Percentiles rank a stretch among this genome's conserved stretches.
Evolutionary conservation across 139 green algal species (phyloP).

Genomic region (Limnomonas spitsbergensis): DNA sequence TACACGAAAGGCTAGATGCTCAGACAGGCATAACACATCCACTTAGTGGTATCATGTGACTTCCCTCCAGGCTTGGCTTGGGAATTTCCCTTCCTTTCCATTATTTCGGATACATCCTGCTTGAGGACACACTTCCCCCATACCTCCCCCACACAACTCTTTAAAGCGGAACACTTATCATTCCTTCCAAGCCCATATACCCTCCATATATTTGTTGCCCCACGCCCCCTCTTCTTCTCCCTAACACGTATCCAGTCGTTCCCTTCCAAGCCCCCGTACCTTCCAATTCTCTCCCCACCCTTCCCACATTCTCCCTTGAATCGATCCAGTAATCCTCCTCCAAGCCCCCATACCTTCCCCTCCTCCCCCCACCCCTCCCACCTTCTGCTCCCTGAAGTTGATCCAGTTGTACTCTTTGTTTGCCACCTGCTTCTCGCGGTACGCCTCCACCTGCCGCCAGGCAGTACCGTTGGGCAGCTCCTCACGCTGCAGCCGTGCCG

Average conservation of each 20-base stretch:
- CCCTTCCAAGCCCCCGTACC: not conserved
- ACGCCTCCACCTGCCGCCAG: constrained; percentile 48
- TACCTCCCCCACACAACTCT: too few relatives aligned
- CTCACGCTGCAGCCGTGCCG: constrained; percentile 28
- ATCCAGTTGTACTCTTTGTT: constrained; percentile 47
- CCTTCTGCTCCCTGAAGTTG: constrained; percentile 50
- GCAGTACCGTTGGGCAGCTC: constrained; percentile 39
- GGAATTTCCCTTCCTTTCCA: too few relatives aligned
- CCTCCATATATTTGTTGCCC: not conserved
- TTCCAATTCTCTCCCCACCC: not conserved
- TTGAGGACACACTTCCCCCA: too few relatives aligned
- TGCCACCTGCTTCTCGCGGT: constrained; percentile 37
- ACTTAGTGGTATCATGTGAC: too few relatives aligned
- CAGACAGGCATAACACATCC: too few relatives aligned
- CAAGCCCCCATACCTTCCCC: not conserved
- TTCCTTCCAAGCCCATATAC: not conserved
- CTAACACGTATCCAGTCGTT: not conserved
- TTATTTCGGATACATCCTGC: too few relatives aligned
- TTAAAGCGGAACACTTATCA: too few relatives aligned
- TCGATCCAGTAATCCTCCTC: not conserved
- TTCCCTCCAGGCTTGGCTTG: too few relatives aligned
- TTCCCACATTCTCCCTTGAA: not conserved
- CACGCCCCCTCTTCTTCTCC: not conserved
- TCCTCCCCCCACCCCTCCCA: not conserved
- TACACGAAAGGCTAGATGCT: too few relatives aligned